phyloP scores from a whole-genome alignment of 2,329 filamentous ascomycete genomes.

The Colletotrichum tropicicola region DNA sequence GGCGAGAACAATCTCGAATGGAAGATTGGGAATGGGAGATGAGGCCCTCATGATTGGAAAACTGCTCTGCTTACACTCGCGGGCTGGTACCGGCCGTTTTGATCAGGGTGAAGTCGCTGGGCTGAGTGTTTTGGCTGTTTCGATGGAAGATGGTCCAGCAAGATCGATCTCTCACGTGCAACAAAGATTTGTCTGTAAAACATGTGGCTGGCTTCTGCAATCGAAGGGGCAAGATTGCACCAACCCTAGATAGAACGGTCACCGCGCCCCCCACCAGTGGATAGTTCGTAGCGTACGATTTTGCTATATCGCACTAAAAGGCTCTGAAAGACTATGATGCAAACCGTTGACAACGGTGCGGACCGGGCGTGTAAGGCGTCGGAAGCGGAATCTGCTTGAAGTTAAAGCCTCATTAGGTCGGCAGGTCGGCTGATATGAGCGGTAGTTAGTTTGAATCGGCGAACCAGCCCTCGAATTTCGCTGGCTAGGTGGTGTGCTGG shows the following conservation, averaged over 20 bases:
- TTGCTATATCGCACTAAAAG: background rate
- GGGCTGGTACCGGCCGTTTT: background rate
- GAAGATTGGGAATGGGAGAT: background rate
- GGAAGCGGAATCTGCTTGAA: background rate
- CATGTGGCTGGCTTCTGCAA: no score
- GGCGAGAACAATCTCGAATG: background rate
- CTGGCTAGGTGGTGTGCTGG: background rate
- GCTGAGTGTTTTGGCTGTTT: background rate
- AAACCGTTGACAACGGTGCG: background rate
- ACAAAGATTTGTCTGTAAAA: no score
- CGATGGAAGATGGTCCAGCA: background rate
- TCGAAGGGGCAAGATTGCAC: background rate
- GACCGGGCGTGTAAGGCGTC: background rate
- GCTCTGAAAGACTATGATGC: background rate
- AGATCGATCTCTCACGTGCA: background rate
- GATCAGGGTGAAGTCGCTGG: background rate
- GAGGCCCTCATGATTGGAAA: background rate
- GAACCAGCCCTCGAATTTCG: background rate
- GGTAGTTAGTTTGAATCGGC: background rate
- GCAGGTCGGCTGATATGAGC: background rate
- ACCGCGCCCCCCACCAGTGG: no score
- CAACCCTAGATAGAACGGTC: no score
- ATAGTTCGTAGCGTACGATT: background rate
- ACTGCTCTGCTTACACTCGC: no score
- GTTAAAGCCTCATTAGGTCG: background rate